Evolutionary conservation across 306 rosid genomes (phyloP).

Genomic region (Trifolium repens): DNA sequence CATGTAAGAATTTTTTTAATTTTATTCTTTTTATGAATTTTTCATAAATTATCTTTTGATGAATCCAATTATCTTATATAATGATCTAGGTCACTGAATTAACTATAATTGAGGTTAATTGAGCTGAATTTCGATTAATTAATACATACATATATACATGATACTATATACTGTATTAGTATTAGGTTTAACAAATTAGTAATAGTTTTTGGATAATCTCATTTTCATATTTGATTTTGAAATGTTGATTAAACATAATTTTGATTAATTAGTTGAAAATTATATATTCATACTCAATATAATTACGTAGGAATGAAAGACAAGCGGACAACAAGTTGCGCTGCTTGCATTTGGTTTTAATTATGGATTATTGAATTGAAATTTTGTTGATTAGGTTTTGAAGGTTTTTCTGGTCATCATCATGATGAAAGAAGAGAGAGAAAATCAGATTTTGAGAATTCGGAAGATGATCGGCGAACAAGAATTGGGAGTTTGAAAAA

Average conservation of each 20-base stretch:
- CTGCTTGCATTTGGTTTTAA: not conserved
- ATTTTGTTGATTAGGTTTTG: constrained; percentile 63
- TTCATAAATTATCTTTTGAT: not conserved
- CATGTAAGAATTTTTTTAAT: constrained; percentile 61
- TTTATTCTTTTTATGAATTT: constrained; percentile 1
- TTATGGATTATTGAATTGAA: constrained; percentile 9
- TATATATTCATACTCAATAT: too few species aligned
- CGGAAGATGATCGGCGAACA: constrained; percentile 78
- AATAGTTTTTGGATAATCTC: not conserved
- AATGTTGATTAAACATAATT: not conserved
- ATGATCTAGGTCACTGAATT: constrained; percentile 27
- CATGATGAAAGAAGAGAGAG: constrained; percentile 74
- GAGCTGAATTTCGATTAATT: constrained; percentile 38
- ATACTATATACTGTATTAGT: too few species aligned
- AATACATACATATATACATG: not conserved
- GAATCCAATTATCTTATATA: constrained; percentile 9
- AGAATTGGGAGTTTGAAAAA: constrained; percentile 75
- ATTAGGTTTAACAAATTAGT: constrained; percentile 7
- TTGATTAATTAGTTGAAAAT: not conserved
- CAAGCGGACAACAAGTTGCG: too few species aligned
- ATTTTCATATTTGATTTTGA: not conserved
- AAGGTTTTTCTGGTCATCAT: constrained; percentile 64
- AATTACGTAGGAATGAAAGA: too few species aligned
- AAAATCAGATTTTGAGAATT: constrained; percentile 73
- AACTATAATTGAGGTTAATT: constrained; percentile 3